Evolutionary conservation across 2,329 filamentous ascomycete genomes (phyloP).

Genomic region (Claviceps maximensis): DNA sequence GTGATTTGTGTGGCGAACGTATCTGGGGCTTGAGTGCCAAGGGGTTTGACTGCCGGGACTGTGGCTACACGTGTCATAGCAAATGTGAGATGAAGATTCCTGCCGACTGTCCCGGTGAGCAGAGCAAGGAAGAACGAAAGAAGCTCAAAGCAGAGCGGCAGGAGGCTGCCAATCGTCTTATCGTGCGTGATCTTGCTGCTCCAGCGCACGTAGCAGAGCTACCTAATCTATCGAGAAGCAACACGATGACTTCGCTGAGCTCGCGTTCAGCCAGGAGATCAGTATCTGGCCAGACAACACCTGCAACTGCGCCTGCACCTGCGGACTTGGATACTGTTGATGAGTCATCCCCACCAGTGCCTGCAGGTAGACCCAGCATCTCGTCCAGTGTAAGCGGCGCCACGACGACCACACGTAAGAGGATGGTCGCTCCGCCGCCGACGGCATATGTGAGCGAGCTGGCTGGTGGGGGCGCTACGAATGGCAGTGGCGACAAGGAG

Average conservation of each 20-base stretch:
- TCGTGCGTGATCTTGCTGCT: slow-evolving; percentile 31
- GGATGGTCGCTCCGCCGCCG: slow-evolving; percentile 81
- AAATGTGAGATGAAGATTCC: slow-evolving; percentile 99
- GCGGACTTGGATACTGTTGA: slow-evolving; percentile 32
- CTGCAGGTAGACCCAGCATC: slow-evolving; percentile 14
- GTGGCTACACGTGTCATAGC: slow-evolving; percentile 94
- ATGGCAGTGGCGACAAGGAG: slow-evolving; percentile 24
- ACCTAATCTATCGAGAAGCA: slow-evolving; percentile 59
- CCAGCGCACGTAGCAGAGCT: slow-evolving; percentile 42
- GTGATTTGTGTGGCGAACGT: slow-evolving; percentile 87
- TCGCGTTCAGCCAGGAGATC: slow-evolving; percentile 66
- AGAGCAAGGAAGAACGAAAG: slow-evolving; percentile 89
- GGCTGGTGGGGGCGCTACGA: slow-evolving; percentile 34
- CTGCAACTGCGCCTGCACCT: no score
- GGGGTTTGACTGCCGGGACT: slow-evolving; percentile 90
- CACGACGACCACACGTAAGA: slow-evolving; percentile 33
- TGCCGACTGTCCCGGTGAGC: slow-evolving; percentile 86
- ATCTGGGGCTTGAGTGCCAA: slow-evolving; percentile 97
- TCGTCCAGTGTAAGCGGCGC: slow-evolving; percentile 15
- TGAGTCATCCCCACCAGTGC: slow-evolving; percentile 11
- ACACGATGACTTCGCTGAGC: slow-evolving; percentile 82
- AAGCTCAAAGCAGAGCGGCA: slow-evolving; percentile 81
- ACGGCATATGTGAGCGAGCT: slow-evolving; percentile 61
- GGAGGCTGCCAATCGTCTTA: slow-evolving; percentile 53
- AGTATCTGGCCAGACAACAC: slow-evolving; percentile 30